Evolutionary conservation across 495 filamentous ascomycete genomes (phyloP).

Genomic region (Lophiostoma macrostomum): DNA sequence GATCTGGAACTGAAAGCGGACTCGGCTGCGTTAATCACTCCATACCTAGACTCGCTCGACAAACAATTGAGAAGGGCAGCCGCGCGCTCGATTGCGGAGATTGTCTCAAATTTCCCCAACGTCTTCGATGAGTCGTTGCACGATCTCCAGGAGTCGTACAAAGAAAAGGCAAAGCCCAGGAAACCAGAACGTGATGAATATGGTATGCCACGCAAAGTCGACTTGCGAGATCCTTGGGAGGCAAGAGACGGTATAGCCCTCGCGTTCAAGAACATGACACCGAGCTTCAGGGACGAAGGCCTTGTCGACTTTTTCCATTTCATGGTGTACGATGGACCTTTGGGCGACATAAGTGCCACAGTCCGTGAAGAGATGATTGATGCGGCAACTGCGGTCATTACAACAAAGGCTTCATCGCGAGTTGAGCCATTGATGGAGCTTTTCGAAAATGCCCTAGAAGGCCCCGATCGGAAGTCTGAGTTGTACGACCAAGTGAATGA

Average conservation of each 20-base stretch:
- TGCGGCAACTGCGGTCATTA: slow-evolving; percentile 77
- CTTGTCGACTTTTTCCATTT: slow-evolving; percentile 78
- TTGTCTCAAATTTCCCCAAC: slow-evolving; percentile 55
- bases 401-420: slow-evolving; percentile 69
- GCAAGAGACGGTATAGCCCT: slow-evolving; percentile 80
- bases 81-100: slow-evolving; percentile 74
- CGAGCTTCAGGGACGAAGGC: slow-evolving; percentile 61
- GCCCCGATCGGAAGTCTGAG: slow-evolving; percentile 72
- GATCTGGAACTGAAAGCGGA: slow-evolving; percentile 68
- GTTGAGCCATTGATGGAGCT: slow-evolving; percentile 90
- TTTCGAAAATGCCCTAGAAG: slow-evolving; percentile 79
- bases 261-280: slow-evolving; percentile 76
- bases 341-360: slow-evolving; percentile 70
- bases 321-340: slow-evolving; percentile 76
- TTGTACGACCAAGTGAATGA: slow-evolving; percentile 86
- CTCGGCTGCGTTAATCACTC: slow-evolving; percentile 61
- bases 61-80: slow-evolving; percentile 78
- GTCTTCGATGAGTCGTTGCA: slow-evolving; percentile 58
- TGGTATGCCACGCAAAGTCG: slow-evolving; percentile 84
- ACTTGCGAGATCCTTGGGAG: slow-evolving; percentile 86
- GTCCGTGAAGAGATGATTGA: slow-evolving; percentile 93
- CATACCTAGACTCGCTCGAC: slow-evolving; percentile 76
- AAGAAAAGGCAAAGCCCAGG: slow-evolving; percentile 73
- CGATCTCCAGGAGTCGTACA: slow-evolving; percentile 65
- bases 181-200: slow-evolving; percentile 81